Evolutionary conservation across 2,329 filamentous ascomycete genomes (phyloP).

Genomic region (Aureobasidium sp.): DNA sequence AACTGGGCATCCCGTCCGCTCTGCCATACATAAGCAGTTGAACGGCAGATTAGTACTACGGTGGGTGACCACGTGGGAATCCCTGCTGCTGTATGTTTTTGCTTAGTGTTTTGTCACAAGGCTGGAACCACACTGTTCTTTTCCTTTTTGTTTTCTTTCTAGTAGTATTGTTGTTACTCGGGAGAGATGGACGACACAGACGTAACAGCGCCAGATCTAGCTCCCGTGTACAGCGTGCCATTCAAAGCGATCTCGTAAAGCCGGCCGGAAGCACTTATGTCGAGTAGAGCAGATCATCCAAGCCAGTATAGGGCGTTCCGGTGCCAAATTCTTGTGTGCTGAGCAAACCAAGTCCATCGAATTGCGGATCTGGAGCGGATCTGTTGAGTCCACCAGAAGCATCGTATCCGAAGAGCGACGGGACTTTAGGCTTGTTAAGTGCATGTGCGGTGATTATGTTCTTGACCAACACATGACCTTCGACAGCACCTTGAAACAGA

Average conservation of each 20-base stretch:
- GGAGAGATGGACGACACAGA: slow-evolving; percentile 23
- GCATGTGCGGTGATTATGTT: slow-evolving; percentile 52
- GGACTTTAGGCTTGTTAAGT: slow-evolving; percentile 39
- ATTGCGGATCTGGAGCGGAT: not conserved
- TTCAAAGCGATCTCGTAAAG: slow-evolving; percentile 21
- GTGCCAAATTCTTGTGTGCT: slow-evolving; percentile 9
- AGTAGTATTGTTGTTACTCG: not conserved
- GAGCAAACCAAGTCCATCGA: not conserved
- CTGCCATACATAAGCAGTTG: slow-evolving; percentile 17
- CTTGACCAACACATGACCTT: slow-evolving; percentile 59
- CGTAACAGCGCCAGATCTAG: slow-evolving; percentile 25
- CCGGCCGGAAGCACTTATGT: slow-evolving; percentile 32
- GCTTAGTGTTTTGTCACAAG: too few species aligned
- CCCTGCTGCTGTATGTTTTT: too few species aligned
- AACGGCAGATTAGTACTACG: too few species aligned
- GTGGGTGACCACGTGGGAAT: too few species aligned
- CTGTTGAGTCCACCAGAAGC: slow-evolving; percentile 18
- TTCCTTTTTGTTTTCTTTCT: too few species aligned
- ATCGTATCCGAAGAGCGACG: slow-evolving; percentile 30
- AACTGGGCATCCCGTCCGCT: too few species aligned
- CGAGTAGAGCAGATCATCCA: slow-evolving; percentile 17
- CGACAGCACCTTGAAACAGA: slow-evolving; percentile 50
- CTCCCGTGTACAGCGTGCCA: slow-evolving; percentile 25
- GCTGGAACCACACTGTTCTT: too few species aligned
- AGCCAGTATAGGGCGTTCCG: slow-evolving; percentile 11